A percentile compares a stretch with the other conserved stretches of the same genome.
phyloP scores from a whole-genome alignment of 2,329 filamentous ascomycete species.

The Metarhizium album region DNA sequence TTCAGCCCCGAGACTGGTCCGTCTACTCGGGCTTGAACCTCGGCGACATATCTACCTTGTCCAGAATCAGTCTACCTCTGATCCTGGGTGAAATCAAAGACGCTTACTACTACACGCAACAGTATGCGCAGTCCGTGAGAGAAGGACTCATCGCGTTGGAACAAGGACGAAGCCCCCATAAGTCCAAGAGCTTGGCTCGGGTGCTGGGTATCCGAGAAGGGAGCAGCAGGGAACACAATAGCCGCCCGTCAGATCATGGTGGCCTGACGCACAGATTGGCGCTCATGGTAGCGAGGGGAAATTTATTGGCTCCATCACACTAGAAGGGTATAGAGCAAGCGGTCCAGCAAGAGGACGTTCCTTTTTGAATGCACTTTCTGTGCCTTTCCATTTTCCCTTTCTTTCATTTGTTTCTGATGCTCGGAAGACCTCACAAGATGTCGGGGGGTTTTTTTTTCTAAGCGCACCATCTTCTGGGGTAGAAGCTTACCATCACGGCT shows the following conservation, averaged over 20 bases:
- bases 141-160: conserved; percentile 4
- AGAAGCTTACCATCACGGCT: no score
- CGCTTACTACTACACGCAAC: conserved; percentile 8
- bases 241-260: not conserved
- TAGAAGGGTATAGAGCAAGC: not conserved
- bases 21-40: conserved; percentile 10
- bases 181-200: conserved; percentile 4
- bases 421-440: no score
- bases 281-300: not conserved
- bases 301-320: not conserved
- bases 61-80: conserved; percentile 10
- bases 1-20: conserved; percentile 8
- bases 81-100: conserved; percentile 7
- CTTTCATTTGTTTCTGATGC: not conserved
- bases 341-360: not conserved
- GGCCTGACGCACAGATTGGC: conserved; percentile 1
- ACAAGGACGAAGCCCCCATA: not conserved
- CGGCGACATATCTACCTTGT: conserved; percentile 7
- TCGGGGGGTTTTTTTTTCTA: no score
- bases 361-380: not conserved
- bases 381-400: not conserved
- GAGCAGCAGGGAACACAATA: not conserved
- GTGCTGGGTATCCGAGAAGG: conserved; percentile 3
- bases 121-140: conserved; percentile 5
- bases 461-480: no score